Evolutionary conservation across 257 asterid genomes (phyloP).

Genomic region (Rauvolfia tetraphylla): DNA sequence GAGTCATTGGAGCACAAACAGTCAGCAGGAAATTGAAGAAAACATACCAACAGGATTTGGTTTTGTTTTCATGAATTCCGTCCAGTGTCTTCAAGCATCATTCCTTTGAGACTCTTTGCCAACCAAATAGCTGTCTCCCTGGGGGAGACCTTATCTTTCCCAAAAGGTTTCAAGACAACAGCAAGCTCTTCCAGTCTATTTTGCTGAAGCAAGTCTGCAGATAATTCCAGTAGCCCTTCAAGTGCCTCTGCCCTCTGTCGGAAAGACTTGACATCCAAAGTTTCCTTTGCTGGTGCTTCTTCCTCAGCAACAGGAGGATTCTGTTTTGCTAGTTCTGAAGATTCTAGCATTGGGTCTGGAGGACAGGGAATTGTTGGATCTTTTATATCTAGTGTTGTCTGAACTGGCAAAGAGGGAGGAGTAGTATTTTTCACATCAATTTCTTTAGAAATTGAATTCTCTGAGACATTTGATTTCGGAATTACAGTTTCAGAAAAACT

Average conservation of each 20-base stretch:
- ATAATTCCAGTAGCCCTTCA: constrained; percentile 85
- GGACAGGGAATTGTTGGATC: constrained; percentile 25
- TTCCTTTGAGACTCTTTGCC: constrained; percentile 90
- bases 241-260: constrained; percentile 97
- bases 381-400: constrained; percentile 26
- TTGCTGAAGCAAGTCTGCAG: constrained; percentile 95
- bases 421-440: constrained; percentile 32
- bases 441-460: constrained; percentile 44
- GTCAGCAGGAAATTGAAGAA: constrained; percentile 1
- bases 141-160: constrained; percentile 91
- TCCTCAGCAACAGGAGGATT: constrained; percentile 31
- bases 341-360: constrained; percentile 25
- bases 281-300: constrained; percentile 57
- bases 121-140: constrained; percentile 99
- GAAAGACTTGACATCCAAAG: constrained; percentile 66
- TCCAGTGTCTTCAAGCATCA: constrained; percentile 80
- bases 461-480: constrained; percentile 34
- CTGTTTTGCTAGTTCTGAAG: constrained; percentile 33
- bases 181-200: constrained; percentile 80
- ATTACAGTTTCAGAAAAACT: constrained; percentile 24
- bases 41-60: not conserved
- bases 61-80: constrained; percentile 42
- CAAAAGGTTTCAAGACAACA: constrained; percentile 89
- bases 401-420: constrained; percentile 21
- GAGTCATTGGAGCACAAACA: not conserved